Conservation (phyloP, 768 basidiomycete genomes). For the Stropharia rugosoannulata region DNA sequence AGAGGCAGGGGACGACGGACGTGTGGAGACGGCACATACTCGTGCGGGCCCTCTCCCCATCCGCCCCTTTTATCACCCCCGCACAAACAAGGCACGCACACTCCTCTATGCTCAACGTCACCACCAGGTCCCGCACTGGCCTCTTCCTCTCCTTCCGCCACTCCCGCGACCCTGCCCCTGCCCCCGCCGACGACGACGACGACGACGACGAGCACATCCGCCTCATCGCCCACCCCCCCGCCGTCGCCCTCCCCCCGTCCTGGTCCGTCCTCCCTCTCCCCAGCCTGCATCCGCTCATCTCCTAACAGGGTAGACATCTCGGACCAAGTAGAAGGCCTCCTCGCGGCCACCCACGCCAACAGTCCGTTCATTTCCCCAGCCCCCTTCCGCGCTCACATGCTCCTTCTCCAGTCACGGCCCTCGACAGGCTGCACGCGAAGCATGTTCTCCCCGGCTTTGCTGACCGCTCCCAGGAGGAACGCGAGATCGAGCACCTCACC, state of each 20-base stretch:
- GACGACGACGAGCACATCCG: conserved; percentile 63
- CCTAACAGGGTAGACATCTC: conserved; percentile 82
- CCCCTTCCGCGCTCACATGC: conserved; percentile 14
- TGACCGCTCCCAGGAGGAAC: conserved; percentile 91
- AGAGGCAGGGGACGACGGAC: conserved; percentile 21
- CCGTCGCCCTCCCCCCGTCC: conserved; percentile 76
- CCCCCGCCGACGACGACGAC: conserved; percentile 21
- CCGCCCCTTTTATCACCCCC: conserved; percentile 16
- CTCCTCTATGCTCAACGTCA: conserved; percentile 24
- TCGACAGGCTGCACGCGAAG: conserved; percentile 96
- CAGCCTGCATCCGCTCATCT: conserved; percentile 18
- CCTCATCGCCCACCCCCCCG: conserved; percentile 51
- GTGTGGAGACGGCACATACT: conserved; percentile 59
- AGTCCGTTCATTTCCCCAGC: conserved; percentile 50
- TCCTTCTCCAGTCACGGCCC: conserved; percentile 61
- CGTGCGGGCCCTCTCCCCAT: background rate
- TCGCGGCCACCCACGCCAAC: conserved; percentile 68
- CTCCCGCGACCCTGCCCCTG: conserved; percentile 57
- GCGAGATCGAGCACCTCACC: conserved; percentile 87
- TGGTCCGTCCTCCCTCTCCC: conserved; percentile 52
- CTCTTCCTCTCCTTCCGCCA: conserved; percentile 94
- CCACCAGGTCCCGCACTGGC: conserved; percentile 85
- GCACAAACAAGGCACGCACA: conserved; percentile 26
- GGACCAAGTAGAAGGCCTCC: conserved; percentile 83
- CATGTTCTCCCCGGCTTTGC: conserved; percentile 95